These are phyloP conservation scores for Backusella parvicylindrica DNA, from an alignment of 192 early-diverging fungal species.

Conservation along the genomic window DNA sequence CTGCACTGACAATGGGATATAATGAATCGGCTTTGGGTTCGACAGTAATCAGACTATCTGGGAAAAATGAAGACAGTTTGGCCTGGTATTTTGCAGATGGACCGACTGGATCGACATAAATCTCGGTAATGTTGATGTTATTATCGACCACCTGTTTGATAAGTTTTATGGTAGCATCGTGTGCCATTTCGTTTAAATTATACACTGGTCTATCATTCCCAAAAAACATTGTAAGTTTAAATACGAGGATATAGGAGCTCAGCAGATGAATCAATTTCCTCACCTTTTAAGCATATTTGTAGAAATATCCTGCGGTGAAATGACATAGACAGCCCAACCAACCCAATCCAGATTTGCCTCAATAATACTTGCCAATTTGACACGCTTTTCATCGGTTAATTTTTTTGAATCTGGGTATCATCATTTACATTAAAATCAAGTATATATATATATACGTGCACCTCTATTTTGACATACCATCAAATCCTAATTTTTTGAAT, in stretches of 20 bases:
- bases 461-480: conserved; percentile 51
- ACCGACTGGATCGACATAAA: conserved; percentile 97
- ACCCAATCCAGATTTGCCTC: conserved; percentile 56
- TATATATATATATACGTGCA: too few relatives aligned
- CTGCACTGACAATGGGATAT: conserved; percentile 94
- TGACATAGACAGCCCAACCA: conserved; percentile 80
- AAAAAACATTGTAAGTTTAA: too few relatives aligned
- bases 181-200: conserved; percentile 91
- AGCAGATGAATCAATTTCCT: not conserved
- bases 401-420: conserved; percentile 94
- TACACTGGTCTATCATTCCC: conserved; percentile 64
- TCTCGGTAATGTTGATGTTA: conserved; percentile 65
- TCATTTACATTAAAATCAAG: too few relatives aligned
- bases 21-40: conserved; percentile 92
- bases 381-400: conserved; percentile 73
- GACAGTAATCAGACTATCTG: conserved; percentile 76
- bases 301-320: conserved; percentile 92
- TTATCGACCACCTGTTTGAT: conserved; percentile 61
- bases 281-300: conserved; percentile 83
- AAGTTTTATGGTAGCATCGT: conserved; percentile 89
- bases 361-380: conserved; percentile 63
- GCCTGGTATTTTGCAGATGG: conserved; percentile 81
- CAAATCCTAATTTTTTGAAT: conserved; percentile 76
- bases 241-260: too few relatives aligned
- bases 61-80: conserved; percentile 76